Conservation (phyloP, 441 rosid species). For the Erodium texanum region DNA sequence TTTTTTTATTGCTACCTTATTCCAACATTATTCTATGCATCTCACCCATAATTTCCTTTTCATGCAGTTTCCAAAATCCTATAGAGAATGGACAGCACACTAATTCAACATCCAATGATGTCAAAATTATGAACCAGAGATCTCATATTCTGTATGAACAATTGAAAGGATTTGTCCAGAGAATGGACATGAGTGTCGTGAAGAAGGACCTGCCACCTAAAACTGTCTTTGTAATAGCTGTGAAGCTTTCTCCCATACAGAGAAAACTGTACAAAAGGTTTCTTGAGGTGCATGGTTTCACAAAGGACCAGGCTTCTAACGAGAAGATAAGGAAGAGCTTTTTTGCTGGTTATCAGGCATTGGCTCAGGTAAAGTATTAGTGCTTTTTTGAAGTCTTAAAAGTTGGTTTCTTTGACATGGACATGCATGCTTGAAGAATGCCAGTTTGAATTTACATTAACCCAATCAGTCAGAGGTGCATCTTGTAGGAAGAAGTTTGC, state of each 20-base stretch:
- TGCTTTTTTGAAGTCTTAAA: conserved; percentile 14
- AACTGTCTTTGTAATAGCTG: conserved; percentile 91
- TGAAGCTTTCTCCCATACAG: conserved; percentile 90
- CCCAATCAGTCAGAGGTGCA: neutral
- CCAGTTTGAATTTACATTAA: neutral
- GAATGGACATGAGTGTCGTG: conserved; percentile 99
- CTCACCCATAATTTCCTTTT: conserved; percentile 17
- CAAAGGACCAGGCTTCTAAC: conserved; percentile 46
- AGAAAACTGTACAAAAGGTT: conserved; percentile 88
- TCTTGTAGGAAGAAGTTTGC: neutral
- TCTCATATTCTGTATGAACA: conserved; percentile 97
- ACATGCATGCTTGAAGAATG: neutral
- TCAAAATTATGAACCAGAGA: conserved; percentile 97
- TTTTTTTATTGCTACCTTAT: conserved; percentile 19
- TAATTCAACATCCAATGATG: conserved; percentile 89
- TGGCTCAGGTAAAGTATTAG: conserved; percentile 76
- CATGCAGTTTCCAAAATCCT: conserved; percentile 91
- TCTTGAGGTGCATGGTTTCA: conserved; percentile 83
- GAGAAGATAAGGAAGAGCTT: conserved; percentile 78
- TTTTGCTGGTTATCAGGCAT: conserved; percentile 97
- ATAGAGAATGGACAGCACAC: conserved; percentile 98
- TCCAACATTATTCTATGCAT: conserved; percentile 13
- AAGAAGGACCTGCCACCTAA: conserved; percentile 98
- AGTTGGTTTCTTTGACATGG: conserved; percentile 3
- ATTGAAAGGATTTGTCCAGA: conserved; percentile 96